Conservation (phyloP, 305 asterid species). For the Rubia peregrina region DNA sequence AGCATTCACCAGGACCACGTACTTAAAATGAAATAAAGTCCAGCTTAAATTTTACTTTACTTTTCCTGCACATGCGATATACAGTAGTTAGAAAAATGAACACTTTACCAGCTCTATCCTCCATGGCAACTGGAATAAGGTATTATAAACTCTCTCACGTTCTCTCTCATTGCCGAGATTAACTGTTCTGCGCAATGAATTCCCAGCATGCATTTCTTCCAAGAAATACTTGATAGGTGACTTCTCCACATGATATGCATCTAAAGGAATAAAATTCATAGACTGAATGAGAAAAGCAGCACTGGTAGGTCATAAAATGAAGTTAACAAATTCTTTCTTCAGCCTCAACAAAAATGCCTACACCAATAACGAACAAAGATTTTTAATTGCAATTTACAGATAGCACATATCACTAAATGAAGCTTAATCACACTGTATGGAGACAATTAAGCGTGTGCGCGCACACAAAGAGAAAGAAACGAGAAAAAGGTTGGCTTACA, state of each 20-base stretch:
- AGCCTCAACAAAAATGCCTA: background rate
- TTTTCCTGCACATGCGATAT: background rate
- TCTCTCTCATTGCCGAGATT: conserved; percentile 74
- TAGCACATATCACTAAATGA: background rate
- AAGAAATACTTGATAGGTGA: conserved; percentile 78
- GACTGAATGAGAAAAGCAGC: conserved; percentile 13
- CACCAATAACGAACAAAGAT: background rate
- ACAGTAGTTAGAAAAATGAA: background rate
- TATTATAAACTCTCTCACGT: conserved; percentile 92
- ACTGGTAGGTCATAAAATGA: background rate
- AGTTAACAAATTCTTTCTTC: background rate
- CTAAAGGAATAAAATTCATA: conserved; percentile 35
- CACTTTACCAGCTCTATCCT: conserved; percentile 90
- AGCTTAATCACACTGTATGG: background rate
- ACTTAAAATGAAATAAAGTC: background rate
- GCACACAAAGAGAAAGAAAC: background rate
- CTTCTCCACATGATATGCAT: conserved; percentile 48
- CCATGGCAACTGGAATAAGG: conserved; percentile 96
- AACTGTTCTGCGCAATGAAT: conserved; percentile 82
- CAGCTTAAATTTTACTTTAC: background rate
- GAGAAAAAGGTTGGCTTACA: conserved; percentile 34
- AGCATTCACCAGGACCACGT: background rate
- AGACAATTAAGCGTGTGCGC: background rate
- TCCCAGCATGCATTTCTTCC: conserved; percentile 89
- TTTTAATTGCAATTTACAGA: background rate